Evolutionary conservation across 1,284 basidiomycete species (phyloP), one percentile per base, ranked within the genome.

Genomic region (Athelia sp.): DNA sequence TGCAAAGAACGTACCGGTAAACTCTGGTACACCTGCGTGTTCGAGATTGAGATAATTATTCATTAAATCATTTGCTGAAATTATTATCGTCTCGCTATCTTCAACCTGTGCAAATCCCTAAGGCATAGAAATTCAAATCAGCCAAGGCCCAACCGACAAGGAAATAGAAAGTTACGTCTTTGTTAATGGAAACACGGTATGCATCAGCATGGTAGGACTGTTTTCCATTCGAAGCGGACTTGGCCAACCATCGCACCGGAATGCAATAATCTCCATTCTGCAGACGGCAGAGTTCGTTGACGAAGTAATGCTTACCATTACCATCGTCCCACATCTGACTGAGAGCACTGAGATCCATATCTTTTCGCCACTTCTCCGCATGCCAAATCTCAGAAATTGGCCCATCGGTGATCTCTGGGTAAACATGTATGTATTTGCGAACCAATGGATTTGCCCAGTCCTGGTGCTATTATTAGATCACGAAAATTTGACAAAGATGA

Each of bases 241-340:
- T 34, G n/a, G 52, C 47, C 11, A 58, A n/a, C 55, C 55, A 59
- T 10, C 51, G 47, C 10, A 48, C 2, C 4, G 58, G 58, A 19
- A 59, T 52, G 17, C 57, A 32, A n/a, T 45, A 48, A 14, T 18
- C 4, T 2, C 52, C 46, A 21, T 32, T 35, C 14, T 40, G 14
- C 2, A 43, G 35, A 22, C 42, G 31, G 14, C 46, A 47, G 10
- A 57, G 31, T 44, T 60, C 54, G 24, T 52, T 45, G 14, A 59
- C 49, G 43, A 54, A 56, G 21, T 23, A 57, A 36, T 55, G 52
- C 38, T 29, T n/a, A 17, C 21, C 2, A 42, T 47, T 15, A 0
- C 46, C 31, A 24, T 40, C 48, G 40, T 26, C 48, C 29, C 46
- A 50, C 60, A 56, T 59, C 14, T 55, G 57, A 3, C 48, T 57